Evolutionary conservation across 768 basidiomycete species (phyloP).

Genomic region (Tulasnella sp.): DNA sequence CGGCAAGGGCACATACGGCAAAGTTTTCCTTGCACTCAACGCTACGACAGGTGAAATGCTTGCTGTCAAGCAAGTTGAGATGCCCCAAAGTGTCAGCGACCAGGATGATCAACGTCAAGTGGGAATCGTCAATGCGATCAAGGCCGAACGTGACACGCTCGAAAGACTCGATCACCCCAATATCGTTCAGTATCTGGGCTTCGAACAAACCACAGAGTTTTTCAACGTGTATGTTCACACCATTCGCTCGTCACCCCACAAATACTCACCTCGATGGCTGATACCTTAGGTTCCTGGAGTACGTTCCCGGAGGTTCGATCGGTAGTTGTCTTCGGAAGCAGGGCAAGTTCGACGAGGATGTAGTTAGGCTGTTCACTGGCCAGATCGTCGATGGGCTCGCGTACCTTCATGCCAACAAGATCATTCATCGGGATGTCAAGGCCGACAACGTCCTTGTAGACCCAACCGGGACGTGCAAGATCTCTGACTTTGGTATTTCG

Average conservation of each 20-base stretch:
- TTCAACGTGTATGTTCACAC: slow-evolving; percentile 70
- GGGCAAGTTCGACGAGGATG: slow-evolving; percentile 84
- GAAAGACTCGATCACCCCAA: slow-evolving; percentile 95
- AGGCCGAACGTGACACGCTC: slow-evolving; percentile 90
- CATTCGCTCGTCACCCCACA: neutral
- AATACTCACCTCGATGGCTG: slow-evolving; percentile 18
- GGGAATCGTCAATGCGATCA: slow-evolving; percentile 80
- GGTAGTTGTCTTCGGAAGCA: slow-evolving; percentile 83
- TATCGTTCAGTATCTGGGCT: slow-evolving; percentile 94
- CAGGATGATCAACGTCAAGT: slow-evolving; percentile 77
- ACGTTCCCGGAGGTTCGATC: slow-evolving; percentile 95
- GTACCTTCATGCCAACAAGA: slow-evolving; percentile 84
- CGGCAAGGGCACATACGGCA: slow-evolving; percentile 92
- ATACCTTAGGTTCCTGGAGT: slow-evolving; percentile 78
- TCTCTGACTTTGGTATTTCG: slow-evolving; percentile 98
- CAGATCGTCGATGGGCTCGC: slow-evolving; percentile 88
- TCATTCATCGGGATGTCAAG: slow-evolving; percentile 93
- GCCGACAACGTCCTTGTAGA: slow-evolving; percentile 98
- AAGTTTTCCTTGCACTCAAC: slow-evolving; percentile 92
- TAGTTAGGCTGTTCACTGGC: slow-evolving; percentile 82
- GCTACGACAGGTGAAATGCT: slow-evolving; percentile 98
- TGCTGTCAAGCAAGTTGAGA: slow-evolving; percentile 97
- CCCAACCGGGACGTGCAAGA: slow-evolving; percentile 84
- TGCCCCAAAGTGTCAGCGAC: slow-evolving; percentile 84
- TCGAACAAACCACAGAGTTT: slow-evolving; percentile 78